Base-by-base conservation (phyloP, 768 basidiomycete genomes). In the Boletus edulis region DNA sequence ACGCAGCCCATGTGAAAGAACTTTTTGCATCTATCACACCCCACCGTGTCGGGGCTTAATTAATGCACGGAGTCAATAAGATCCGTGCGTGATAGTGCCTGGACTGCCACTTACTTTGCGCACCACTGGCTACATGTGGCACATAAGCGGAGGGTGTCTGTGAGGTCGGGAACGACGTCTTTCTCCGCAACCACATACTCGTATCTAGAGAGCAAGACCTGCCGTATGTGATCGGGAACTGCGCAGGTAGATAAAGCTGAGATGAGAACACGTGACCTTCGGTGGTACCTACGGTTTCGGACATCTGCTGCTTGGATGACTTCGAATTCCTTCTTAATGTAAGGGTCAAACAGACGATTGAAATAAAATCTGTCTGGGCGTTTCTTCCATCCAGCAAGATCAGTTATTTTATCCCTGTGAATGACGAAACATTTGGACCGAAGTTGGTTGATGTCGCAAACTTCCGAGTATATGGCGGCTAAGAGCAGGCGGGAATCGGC, bases 271-370 rank as follows among this genome's bases (percentile, higher is more conserved):
- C 59, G 66, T 66, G 56, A 59, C 54, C 56, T 54, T 52, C 61
- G 58, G 60, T 24, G 51, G 59, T 54, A 60, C 94, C 67, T 70
- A 98, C 96, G 76, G 71, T 99, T 99, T 54, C 87, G 83, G 57
- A 97, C 87, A 64, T 87, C 90, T 39, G 82, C 81, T 31, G 92
- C 83, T 56, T 89, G 86, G 50, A 99, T 87, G 62, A 98, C 89
- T 70, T 98, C 97, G 72, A 96, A 98, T 74, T 98, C 95, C 72
- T 91, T 91, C 77, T 96, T 94, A 74, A 98, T 92, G 73, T 96
- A 98, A 49, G 94, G 94, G 76, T 98, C 96, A 69, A 96, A 99
- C 29, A 98, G 80, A 65, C 90, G 86, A 64, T 86, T 86, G 79
- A 94, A 99, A 78, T 95, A 97, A 79, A 99, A 99, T 60, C 91